Percentiles rank a stretch among this genome's conserved stretches.
Conservation (phyloP, 2,329 filamentous ascomycete species). For the Cladosporium cucumerinum region DNA sequence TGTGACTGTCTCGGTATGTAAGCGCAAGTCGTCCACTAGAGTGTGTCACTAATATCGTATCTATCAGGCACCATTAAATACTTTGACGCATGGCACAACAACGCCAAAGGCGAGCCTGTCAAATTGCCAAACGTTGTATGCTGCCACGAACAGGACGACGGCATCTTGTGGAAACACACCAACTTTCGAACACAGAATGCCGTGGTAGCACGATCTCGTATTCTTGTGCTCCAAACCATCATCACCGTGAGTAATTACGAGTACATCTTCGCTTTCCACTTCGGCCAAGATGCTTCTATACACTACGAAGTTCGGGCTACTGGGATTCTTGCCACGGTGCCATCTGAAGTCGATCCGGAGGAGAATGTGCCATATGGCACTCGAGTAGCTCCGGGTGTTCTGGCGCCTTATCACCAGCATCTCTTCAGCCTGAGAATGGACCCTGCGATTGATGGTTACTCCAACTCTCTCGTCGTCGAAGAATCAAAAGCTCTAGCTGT, state of each 20-base stretch:
- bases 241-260: conserved; percentile 70
- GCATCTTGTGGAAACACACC: conserved; percentile 68
- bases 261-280: conserved; percentile 63
- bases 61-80: conserved; percentile 47
- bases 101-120: conserved; percentile 53
- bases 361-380: conserved; percentile 52
- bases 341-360: conserved; percentile 54
- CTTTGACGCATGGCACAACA: conserved; percentile 56
- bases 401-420: conserved; percentile 70
- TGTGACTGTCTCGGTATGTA: conserved; percentile 62
- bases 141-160: conserved; percentile 66
- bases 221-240: conserved; percentile 65
- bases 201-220: conserved; percentile 58
- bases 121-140: conserved; percentile 61
- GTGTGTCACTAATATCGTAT: neutral
- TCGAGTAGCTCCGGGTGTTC: conserved; percentile 60
- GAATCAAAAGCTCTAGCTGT: conserved; percentile 47
- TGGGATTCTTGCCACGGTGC: conserved; percentile 62
- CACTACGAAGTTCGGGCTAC: conserved; percentile 62
- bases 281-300: conserved; percentile 62
- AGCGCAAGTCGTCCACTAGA: too few species aligned
- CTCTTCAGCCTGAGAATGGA: conserved; percentile 65
- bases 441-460: conserved; percentile 57
- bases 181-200: conserved; percentile 63
- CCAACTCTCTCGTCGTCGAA: conserved; percentile 53